These are phyloP conservation scores for Citrus australasica DNA, from an alignment of 345 rosid genomes.

Conservation along the genomic window DNA sequence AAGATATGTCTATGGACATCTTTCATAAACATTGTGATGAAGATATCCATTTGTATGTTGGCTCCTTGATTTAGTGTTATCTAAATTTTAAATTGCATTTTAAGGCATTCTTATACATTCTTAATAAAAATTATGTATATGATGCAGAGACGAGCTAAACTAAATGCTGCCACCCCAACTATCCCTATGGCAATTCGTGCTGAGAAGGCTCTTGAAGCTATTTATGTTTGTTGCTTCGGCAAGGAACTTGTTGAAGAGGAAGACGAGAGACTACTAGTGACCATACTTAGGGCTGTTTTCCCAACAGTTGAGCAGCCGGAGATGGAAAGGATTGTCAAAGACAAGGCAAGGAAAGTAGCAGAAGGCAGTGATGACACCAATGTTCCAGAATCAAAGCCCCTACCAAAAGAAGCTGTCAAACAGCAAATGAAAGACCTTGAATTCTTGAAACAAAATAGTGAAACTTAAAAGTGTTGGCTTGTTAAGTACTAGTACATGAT, in stretches of 20 bases:
- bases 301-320: constrained; percentile 49
- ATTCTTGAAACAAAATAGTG: constrained; percentile 72
- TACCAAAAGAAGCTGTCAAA: constrained; percentile 69
- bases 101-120: neutral
- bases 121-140: neutral
- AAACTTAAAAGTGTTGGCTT: constrained; percentile 28
- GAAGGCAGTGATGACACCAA: constrained; percentile 52
- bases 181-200: constrained; percentile 72
- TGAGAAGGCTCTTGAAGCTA: constrained; percentile 89
- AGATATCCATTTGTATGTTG: neutral
- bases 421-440: constrained; percentile 94
- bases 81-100: neutral
- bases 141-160: constrained; percentile 75
- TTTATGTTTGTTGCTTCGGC: constrained; percentile 76
- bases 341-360: constrained; percentile 56
- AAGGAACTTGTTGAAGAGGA: constrained; percentile 68
- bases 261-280: constrained; percentile 56
- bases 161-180: constrained; percentile 48
- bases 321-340: constrained; percentile 58
- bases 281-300: constrained; percentile 70
- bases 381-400: constrained; percentile 44
- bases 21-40: neutral
- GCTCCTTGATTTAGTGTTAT: neutral
- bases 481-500: neutral
- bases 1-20: neutral